phyloP scores from a whole-genome alignment of 139 green algal species.

The Prasinococcaceae sp. region DNA sequence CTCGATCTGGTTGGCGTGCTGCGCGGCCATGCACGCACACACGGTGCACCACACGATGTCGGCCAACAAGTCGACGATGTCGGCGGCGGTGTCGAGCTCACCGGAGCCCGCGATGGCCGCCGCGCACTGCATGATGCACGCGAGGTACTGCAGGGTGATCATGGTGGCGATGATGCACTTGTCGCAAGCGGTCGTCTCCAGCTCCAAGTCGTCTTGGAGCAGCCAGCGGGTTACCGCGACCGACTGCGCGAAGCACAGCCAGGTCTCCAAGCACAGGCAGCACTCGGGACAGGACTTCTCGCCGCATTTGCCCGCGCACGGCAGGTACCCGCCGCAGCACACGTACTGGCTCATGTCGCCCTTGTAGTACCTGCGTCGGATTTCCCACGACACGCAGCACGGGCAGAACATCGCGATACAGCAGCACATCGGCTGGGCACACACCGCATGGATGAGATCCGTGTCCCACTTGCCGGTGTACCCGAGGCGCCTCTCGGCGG shows the following conservation, averaged over 20 bases:
- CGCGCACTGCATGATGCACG: slow-evolving; percentile 8
- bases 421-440: too few relatives aligned
- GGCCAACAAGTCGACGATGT: slow-evolving; percentile 10
- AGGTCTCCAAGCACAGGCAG: slow-evolving; percentile 28
- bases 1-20: slow-evolving; percentile 8
- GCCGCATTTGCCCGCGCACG: slow-evolving; percentile 25
- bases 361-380: too few relatives aligned
- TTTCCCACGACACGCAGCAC: too few relatives aligned
- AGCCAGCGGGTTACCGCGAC: slow-evolving; percentile 30
- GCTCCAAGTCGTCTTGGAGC: slow-evolving; percentile 18
- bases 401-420: too few relatives aligned
- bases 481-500: too few relatives aligned
- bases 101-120: background rate
- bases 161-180: background rate
- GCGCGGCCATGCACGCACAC: slow-evolving; percentile 17
- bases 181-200: background rate
- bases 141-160: slow-evolving; percentile 9
- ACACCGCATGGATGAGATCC: too few relatives aligned
- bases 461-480: too few relatives aligned
- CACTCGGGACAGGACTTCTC: slow-evolving; percentile 24
- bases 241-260: slow-evolving; percentile 24
- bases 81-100: background rate
- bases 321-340: slow-evolving; percentile 30
- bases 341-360: too few relatives aligned
- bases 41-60: slow-evolving; percentile 18